Percentiles rank a stretch among this genome's conserved stretches.
These are phyloP conservation scores for Sechiopsis laciniata DNA, from an alignment of 306 rosid genomes.

Conservation along the genomic window DNA sequence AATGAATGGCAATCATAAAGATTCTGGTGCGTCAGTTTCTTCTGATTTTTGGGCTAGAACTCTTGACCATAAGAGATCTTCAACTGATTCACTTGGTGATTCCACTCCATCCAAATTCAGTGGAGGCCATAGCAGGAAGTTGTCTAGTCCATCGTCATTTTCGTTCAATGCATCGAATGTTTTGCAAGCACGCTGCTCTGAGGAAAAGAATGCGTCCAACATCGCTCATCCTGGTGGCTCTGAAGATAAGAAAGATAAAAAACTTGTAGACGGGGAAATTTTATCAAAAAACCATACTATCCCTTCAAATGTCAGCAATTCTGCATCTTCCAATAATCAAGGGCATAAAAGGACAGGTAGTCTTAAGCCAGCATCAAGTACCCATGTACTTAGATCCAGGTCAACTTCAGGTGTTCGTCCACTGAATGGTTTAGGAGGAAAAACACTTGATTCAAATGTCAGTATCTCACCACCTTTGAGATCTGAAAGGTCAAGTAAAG, in stretches of 20 bases:
- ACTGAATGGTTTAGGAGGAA: slow-evolving; percentile 26
- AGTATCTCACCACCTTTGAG: slow-evolving; percentile 32
- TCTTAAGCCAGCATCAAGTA: slow-evolving; percentile 25
- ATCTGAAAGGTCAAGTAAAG: slow-evolving; percentile 35
- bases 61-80: slow-evolving; percentile 33
- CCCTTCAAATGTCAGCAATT: slow-evolving; percentile 30
- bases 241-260: slow-evolving; percentile 22
- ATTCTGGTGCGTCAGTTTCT: slow-evolving; percentile 31
- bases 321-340: slow-evolving; percentile 27
- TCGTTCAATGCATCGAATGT: slow-evolving; percentile 34
- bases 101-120: slow-evolving; percentile 25
- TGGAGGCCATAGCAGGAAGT: slow-evolving; percentile 27
- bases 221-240: slow-evolving; percentile 28
- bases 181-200: slow-evolving; percentile 32
- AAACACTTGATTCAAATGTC: slow-evolving; percentile 34
- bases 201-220: slow-evolving; percentile 27
- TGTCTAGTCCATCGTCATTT: slow-evolving; percentile 32
- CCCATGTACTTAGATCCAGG: slow-evolving; percentile 35
- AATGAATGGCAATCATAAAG: slow-evolving; percentile 10
- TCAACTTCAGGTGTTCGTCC: slow-evolving; percentile 27
- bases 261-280: slow-evolving; percentile 28
- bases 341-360: slow-evolving; percentile 24
- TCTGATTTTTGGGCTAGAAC: slow-evolving; percentile 67
- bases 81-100: slow-evolving; percentile 26
- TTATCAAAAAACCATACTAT: slow-evolving; percentile 28